Conservation (phyloP, 331 rosid genomes). For the Acacia concinna region DNA sequence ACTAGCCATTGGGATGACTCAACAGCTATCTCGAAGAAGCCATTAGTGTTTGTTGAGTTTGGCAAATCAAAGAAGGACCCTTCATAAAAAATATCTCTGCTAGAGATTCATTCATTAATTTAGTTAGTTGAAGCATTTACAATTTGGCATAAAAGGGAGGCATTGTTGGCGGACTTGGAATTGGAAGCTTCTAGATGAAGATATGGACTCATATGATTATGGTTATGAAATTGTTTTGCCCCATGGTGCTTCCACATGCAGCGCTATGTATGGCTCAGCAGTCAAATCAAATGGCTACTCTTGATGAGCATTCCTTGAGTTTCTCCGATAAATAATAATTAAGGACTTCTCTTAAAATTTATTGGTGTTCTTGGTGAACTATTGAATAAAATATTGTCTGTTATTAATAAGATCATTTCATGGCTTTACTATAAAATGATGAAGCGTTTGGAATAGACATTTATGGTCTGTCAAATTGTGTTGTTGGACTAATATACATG, state of each 20-base stretch:
- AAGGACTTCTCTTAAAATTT: neutral
- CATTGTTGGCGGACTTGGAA: conserved; percentile 46
- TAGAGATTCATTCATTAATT: conserved; percentile 41
- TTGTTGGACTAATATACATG: neutral
- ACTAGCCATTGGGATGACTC: conserved; percentile 54
- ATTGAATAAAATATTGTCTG: neutral
- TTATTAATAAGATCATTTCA: neutral
- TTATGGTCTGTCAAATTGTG: neutral
- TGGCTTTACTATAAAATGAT: neutral
- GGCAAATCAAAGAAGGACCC: conserved; percentile 41
- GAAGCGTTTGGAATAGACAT: neutral
- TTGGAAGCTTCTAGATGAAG: conserved; percentile 56
- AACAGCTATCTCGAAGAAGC: conserved; percentile 50
- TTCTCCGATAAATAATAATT: too few relatives aligned
- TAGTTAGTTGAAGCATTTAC: conserved; percentile 37
- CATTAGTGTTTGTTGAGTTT: conserved; percentile 48
- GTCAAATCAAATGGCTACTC: conserved; percentile 41
- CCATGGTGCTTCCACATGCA: conserved; percentile 32
- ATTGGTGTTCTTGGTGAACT: neutral
- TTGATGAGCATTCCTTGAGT: conserved; percentile 13
- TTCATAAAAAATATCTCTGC: conserved; percentile 24
- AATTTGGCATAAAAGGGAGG: conserved; percentile 45
- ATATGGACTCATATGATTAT: conserved; percentile 52
- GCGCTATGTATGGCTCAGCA: conserved; percentile 43
- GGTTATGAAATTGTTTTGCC: conserved; percentile 56